Base-by-base conservation (phyloP, 306 rosid genomes). In the Prunus salicina region DNA sequence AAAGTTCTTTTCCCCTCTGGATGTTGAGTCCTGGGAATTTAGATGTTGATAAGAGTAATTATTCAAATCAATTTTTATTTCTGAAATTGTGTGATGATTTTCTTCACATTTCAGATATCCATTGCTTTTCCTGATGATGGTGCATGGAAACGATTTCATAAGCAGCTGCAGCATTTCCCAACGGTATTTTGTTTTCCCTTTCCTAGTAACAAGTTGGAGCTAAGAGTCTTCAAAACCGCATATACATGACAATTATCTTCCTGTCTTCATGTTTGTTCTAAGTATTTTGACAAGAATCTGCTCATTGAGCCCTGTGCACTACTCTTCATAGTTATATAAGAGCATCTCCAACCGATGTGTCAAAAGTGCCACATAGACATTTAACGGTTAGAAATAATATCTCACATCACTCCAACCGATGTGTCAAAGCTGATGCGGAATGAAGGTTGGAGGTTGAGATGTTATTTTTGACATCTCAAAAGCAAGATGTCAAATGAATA, bases 81-180 rank as follows among this genome's bases (percentile, higher is more conserved):
- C 52, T 63, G 51, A 62, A 12, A 14, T 53, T 66, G 47, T 41
- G 45, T 66, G 75, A 12, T 78, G 78, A 12, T 41, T 64, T 38
- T 75, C 78, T 56, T 66, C 51, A 41, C 72, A 49, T 56, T 71
- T 57, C 90, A 95, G 99, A 87, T 95, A 78, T 77, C 99, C 60
- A 83, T 95, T 82, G 93, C 96, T 72, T 95, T 95, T 89, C 99
- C 99, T 12, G 99, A 95, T 77, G 99, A 95, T 73, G 99, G 99
- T 66, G 97, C 99, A 20, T 95, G 97, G 97, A 95, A 95, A 83
- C 85, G 99, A 85, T 95, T 95, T 84, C 93, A 95, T 80, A 92
- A 83, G 78, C 97, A 88, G 86, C 89, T 95, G 43, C 97, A 92
- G 80, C 97, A 95, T 87, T 95, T 92, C 80, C 99, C 99, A 30